Evolutionary conservation across 2,329 filamentous ascomycete genomes (phyloP).

Genomic region (Sarocladium kiliense): DNA sequence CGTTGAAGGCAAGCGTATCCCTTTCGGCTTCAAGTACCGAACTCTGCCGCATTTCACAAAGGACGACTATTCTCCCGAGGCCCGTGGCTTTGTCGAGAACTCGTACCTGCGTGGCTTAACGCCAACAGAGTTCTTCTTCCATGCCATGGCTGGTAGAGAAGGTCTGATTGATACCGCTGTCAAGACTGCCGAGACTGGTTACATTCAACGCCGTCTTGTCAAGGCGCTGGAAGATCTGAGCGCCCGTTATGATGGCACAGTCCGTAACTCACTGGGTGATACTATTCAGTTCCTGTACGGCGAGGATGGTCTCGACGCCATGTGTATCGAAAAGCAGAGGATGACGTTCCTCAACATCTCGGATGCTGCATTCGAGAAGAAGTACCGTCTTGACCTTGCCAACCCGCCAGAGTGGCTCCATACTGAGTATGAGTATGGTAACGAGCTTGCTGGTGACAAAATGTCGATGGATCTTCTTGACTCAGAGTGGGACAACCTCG

Average conservation of each 20-base stretch:
- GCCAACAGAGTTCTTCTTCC: slow-evolving; percentile 97
- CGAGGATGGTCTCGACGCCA: slow-evolving; percentile 92
- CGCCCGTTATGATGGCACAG: slow-evolving; percentile 95
- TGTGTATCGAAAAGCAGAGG: slow-evolving; percentile 86
- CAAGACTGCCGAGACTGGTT: slow-evolving; percentile 98
- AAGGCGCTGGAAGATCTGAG: slow-evolving; percentile 98
- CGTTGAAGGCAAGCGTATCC: slow-evolving; percentile 97
- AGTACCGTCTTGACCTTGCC: slow-evolving; percentile 75
- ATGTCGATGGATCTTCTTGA: slow-evolving; percentile 83
- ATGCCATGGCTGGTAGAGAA: slow-evolving; percentile 99
- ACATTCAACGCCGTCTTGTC: slow-evolving; percentile 96
- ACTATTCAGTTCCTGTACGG: slow-evolving; percentile 97
- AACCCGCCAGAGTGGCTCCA: slow-evolving; percentile 56
- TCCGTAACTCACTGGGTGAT: slow-evolving; percentile 93
- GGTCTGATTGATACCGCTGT: slow-evolving; percentile 99
- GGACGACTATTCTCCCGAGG: slow-evolving; percentile 96
- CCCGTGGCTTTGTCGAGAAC: slow-evolving; percentile 96
- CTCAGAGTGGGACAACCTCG: slow-evolving; percentile 76
- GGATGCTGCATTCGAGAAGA: slow-evolving; percentile 69
- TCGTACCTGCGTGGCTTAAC: slow-evolving; percentile 95
- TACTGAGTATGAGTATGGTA: slow-evolving; percentile 64
- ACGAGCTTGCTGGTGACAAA: slow-evolving; percentile 82
- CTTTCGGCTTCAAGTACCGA: slow-evolving; percentile 97
- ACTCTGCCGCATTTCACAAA: slow-evolving; percentile 98
- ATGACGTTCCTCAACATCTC: slow-evolving; percentile 83